Evolutionary conservation across 371 early-diverging fungal species (phyloP), one percentile per base, ranked within the genome.

Genomic region (Apophysomyces elegans): DNA sequence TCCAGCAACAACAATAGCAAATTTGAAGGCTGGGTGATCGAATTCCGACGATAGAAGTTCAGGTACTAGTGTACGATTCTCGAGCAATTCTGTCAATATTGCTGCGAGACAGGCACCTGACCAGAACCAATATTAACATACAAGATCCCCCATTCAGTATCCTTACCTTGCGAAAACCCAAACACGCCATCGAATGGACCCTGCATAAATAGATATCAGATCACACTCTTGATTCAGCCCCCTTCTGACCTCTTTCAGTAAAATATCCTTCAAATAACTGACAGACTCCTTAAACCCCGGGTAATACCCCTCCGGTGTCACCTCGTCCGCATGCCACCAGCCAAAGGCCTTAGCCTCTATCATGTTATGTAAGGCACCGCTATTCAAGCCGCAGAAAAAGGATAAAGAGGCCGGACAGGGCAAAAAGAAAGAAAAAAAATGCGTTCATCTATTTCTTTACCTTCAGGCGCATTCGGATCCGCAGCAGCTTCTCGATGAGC

Each of bases 151-250:
- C 21, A 41, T 32, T n/a, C 14, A 46, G 38, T 43, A 46, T 38
- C 8, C 16, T 37, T 66, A 70, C 75, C 83, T 70, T 92, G 92
- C 8, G 90, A 89, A 68, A 92, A 92, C 6, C 92, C 92, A 68
- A 92, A 77, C 5, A 92, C 78, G 35, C 90, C 92, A 68, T 89
- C 87, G 69, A 90, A 92, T 3, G 90, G 90, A 5, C 90, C 90
- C 80, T 86, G 36, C 37, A 46, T 62, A 56, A 26, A 13, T 26
- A 26, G 2, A 47, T 37, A 37, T 36, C 46, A 59, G 7, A 47
- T 41, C 26, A 26, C 13, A 9, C 5, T 18, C 16, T 0, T 21
- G 32, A 32, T 61, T 5, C 13, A 9, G 21, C 7, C 13, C 4
- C 14, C 11, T 37, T 16, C 32, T 50, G 74, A 80, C 87, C 76